These are phyloP conservation scores for Serendipita indica DNA, from an alignment of 768 basidiomycete species.

Conservation along the genomic window DNA sequence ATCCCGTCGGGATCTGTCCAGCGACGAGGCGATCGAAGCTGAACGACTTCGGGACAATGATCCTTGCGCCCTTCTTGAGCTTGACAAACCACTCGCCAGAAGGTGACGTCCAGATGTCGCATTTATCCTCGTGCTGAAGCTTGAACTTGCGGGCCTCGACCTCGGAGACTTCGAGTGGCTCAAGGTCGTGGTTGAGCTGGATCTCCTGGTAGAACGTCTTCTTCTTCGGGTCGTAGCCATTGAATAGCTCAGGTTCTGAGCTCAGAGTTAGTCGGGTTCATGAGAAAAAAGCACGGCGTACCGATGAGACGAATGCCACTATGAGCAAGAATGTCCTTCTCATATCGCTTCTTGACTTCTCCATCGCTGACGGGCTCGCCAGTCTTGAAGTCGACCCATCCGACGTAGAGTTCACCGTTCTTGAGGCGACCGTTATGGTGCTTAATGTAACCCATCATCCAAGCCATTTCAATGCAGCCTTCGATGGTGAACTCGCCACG, in stretches of 20 bases:
- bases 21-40: constrained; percentile 88
- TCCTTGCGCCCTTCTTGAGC: constrained; percentile 93
- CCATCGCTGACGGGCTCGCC: constrained; percentile 94
- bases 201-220: constrained; percentile 96
- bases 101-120: constrained; percentile 84
- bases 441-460: constrained; percentile 98
- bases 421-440: constrained; percentile 97
- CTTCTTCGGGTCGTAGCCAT: constrained; percentile 93
- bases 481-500: constrained; percentile 93
- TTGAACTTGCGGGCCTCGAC: constrained; percentile 92
- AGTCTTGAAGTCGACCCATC: constrained; percentile 94
- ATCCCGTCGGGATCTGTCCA: constrained; percentile 93
- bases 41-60: constrained; percentile 90
- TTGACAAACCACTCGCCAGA: constrained; percentile 96
- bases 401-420: constrained; percentile 82
- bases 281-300: constrained; percentile 25
- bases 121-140: constrained; percentile 89
- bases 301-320: constrained; percentile 91
- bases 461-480: constrained; percentile 98
- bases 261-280: constrained; percentile 13
- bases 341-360: constrained; percentile 85
- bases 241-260: constrained; percentile 92
- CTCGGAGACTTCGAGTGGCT: constrained; percentile 85
- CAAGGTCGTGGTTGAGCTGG: constrained; percentile 90
- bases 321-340: constrained; percentile 83